These are phyloP conservation scores for Pichia nakasei DNA, from an alignment of 805 yeast species.

Conservation along the genomic window DNA sequence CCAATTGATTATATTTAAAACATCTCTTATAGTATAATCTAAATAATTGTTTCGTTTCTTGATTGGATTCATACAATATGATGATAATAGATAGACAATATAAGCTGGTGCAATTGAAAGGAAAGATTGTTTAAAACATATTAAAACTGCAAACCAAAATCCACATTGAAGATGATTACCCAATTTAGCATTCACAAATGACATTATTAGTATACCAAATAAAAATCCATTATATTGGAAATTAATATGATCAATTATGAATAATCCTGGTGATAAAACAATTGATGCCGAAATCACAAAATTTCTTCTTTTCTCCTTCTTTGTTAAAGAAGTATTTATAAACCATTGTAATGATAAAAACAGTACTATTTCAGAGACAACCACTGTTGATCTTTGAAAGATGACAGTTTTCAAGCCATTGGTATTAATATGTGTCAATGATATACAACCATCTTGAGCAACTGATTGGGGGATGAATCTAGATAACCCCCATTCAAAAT, in stretches of 20 bases:
- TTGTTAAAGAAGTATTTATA: slow-evolving; percentile 37
- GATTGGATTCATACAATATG: slow-evolving; percentile 49
- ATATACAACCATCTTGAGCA: slow-evolving; percentile 67
- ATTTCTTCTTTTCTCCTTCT: slow-evolving; percentile 36
- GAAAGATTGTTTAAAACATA: slow-evolving; percentile 93
- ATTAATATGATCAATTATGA: slow-evolving; percentile 90
- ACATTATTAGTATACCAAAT: slow-evolving; percentile 71
- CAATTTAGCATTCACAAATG: slow-evolving; percentile 63
- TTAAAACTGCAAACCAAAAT: slow-evolving; percentile 58
- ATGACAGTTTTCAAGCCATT: slow-evolving; percentile 74
- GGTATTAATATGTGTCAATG: slow-evolving; percentile 51
- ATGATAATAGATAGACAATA: slow-evolving; percentile 67
- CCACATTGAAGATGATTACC: slow-evolving; percentile 52
- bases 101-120: slow-evolving; percentile 92
- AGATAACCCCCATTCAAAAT: slow-evolving; percentile 78
- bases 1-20: slow-evolving; percentile 37
- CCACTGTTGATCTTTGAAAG: slow-evolving; percentile 78
- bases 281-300: slow-evolving; percentile 77
- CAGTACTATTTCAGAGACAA: slow-evolving; percentile 63
- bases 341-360: slow-evolving; percentile 66
- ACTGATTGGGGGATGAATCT: slow-evolving; percentile 61
- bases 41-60: slow-evolving; percentile 14
- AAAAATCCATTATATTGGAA: slow-evolving; percentile 95
- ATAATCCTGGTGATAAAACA: slow-evolving; percentile 79
- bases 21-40: slow-evolving; percentile 16